Evolutionary conservation across 2,329 filamentous ascomycete species (phyloP).

Genomic region (Hypomyces perniciosus): DNA sequence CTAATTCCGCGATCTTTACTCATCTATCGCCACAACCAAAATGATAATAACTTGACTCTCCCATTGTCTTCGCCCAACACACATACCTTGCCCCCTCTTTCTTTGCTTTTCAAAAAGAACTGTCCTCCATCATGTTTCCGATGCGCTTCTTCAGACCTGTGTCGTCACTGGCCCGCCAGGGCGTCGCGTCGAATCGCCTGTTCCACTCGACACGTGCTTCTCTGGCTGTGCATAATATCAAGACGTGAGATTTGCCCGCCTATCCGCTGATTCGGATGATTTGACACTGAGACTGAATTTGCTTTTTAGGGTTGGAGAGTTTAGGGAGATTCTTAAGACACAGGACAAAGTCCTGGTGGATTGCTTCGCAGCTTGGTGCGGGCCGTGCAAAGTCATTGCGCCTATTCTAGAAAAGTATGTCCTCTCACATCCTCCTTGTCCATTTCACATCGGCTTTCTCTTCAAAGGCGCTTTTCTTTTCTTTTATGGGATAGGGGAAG

Average conservation of each 20-base stretch:
- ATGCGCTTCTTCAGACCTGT: constrained; percentile 12
- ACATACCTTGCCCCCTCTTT: no score
- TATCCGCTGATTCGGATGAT: not conserved
- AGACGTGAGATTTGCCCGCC: constrained; percentile 24
- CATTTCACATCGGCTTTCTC: not conserved
- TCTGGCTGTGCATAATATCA: constrained; percentile 40
- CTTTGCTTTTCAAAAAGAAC: not conserved
- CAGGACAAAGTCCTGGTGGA: constrained; percentile 67
- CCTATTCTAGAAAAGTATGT: constrained; percentile 51
- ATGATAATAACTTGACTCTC: no score
- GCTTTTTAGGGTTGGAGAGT: constrained; percentile 50
- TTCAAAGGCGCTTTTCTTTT: not conserved
- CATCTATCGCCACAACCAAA: no score
- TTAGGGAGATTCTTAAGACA: constrained; percentile 45
- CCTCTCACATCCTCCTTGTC: not conserved
- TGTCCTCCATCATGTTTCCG: not conserved
- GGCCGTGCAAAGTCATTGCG: constrained; percentile 85
- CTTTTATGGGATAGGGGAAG: not conserved
- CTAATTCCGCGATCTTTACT: no score
- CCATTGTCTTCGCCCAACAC: no score
- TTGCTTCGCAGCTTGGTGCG: constrained; percentile 87
- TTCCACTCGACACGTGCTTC: constrained; percentile 35
- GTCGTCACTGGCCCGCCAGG: constrained; percentile 16
- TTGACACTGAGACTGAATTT: not conserved
- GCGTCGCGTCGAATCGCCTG: constrained; percentile 10